These are phyloP conservation scores for Glonium stellatum DNA, from an alignment of 495 filamentous ascomycete genomes.

Conservation along the genomic window DNA sequence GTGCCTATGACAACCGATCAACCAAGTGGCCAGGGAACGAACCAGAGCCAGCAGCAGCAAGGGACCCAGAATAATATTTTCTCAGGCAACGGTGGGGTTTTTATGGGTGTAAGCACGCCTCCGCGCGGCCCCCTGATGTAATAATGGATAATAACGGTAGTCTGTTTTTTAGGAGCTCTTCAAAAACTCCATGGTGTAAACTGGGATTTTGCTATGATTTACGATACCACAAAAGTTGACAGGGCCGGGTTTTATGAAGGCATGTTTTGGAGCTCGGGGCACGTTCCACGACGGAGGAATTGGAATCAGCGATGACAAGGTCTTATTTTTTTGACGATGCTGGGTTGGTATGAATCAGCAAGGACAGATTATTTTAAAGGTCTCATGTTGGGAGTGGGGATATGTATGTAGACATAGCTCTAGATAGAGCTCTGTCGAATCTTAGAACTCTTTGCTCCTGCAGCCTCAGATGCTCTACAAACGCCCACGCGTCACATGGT, in stretches of 20 bases:
- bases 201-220: background rate
- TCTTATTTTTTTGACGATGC: too few relatives aligned
- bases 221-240: too few relatives aligned
- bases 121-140: background rate
- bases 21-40: background rate
- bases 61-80: slow-evolving; percentile 13
- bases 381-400: too few relatives aligned
- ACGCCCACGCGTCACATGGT: too few relatives aligned
- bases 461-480: too few relatives aligned
- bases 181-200: slow-evolving; percentile 7
- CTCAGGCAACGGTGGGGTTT: slow-evolving; percentile 17
- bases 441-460: too few relatives aligned
- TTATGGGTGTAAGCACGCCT: slow-evolving; percentile 25
- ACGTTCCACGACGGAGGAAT: too few relatives aligned
- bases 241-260: background rate
- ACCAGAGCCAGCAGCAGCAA: slow-evolving; percentile 2
- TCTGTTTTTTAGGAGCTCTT: slow-evolving; percentile 8
- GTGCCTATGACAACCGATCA: background rate
- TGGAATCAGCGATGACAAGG: too few relatives aligned
- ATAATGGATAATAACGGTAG: background rate
- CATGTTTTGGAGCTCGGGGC: background rate
- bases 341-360: too few relatives aligned
- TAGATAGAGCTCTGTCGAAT: too few relatives aligned
- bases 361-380: too few relatives aligned
- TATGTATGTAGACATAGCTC: too few relatives aligned